phyloP scores from a whole-genome alignment of 805 yeast genomes.

The Candida pini region DNA sequence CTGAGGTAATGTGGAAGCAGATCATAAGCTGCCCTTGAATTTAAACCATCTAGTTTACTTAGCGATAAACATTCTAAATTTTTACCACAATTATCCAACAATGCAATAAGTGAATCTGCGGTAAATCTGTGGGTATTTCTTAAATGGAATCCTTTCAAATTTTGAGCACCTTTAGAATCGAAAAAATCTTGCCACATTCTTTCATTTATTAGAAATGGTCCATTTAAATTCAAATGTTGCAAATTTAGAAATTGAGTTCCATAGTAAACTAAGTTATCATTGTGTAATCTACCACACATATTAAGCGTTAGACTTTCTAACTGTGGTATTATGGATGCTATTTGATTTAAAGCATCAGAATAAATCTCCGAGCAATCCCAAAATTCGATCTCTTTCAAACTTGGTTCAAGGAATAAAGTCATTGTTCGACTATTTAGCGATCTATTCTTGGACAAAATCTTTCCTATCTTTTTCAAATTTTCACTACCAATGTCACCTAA shows the following conservation, averaged over 20 bases:
- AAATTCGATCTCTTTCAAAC: constrained; percentile 54
- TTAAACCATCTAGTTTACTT: constrained; percentile 68
- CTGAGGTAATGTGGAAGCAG: constrained; percentile 59
- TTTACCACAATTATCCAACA: constrained; percentile 58
- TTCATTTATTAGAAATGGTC: constrained; percentile 81
- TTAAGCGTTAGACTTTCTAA: constrained; percentile 59
- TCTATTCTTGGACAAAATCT: constrained; percentile 76
- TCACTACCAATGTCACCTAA: constrained; percentile 81
- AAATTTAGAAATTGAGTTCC: constrained; percentile 53
- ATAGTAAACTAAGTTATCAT: constrained; percentile 63
- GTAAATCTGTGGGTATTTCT: constrained; percentile 81
- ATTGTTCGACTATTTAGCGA: constrained; percentile 70
- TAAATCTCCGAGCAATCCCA: constrained; percentile 91
- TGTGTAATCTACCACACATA: constrained; percentile 92
- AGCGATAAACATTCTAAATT: constrained; percentile 53
- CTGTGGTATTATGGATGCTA: constrained; percentile 77
- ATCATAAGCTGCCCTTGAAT: constrained; percentile 50
- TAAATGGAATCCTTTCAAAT: constrained; percentile 55
- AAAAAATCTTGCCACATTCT: constrained; percentile 75
- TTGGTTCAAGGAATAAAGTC: constrained; percentile 63
- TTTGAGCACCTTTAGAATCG: constrained; percentile 42
- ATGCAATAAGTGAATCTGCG: constrained; percentile 53
- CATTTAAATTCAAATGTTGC: constrained; percentile 62
- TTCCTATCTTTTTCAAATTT: constrained; percentile 66
- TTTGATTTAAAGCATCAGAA: constrained; percentile 55